Evolutionary conservation across 805 yeast genomes (phyloP).

Genomic region (Nakazawaea wickerhamii): DNA sequence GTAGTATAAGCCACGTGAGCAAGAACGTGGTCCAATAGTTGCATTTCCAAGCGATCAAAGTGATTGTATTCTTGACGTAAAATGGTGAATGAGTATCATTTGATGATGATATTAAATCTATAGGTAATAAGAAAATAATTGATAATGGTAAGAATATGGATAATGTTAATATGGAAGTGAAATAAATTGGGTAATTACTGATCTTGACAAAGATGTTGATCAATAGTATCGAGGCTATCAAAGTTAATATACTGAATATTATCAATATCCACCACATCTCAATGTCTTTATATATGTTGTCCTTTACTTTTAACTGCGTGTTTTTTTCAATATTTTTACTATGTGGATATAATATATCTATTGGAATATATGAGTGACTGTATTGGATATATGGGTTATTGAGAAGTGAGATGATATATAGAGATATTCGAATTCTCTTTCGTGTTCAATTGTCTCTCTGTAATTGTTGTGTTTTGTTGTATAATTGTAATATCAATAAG

Average conservation of each 20-base stretch:
- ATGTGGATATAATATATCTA: no score
- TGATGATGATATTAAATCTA: conserved; percentile 58
- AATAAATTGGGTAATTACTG: conserved; percentile 32
- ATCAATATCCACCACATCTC: conserved; percentile 22
- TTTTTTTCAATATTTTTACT: no score
- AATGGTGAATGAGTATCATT: conserved; percentile 34
- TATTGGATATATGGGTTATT: no score
- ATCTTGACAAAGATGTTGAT: conserved; percentile 32
- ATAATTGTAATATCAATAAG: no score
- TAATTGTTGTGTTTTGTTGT: no score
- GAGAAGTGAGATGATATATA: no score
- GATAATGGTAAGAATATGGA: conserved; percentile 75
- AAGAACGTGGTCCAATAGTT: conserved; percentile 77
- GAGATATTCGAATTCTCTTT: no score
- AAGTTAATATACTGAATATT: conserved; percentile 20
- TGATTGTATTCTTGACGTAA: conserved; percentile 37
- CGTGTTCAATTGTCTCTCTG: no score
- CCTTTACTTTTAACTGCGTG: no score
- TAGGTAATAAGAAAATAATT: conserved; percentile 66
- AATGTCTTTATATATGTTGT: no score
- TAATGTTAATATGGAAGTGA: conserved; percentile 42
- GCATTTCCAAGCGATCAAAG: conserved; percentile 62
- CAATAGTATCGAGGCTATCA: conserved; percentile 27
- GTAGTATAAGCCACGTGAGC: conserved; percentile 75
- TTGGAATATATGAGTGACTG: no score